Base-by-base conservation (phyloP, 768 basidiomycete species). In the Serendipita sp. region DNA sequence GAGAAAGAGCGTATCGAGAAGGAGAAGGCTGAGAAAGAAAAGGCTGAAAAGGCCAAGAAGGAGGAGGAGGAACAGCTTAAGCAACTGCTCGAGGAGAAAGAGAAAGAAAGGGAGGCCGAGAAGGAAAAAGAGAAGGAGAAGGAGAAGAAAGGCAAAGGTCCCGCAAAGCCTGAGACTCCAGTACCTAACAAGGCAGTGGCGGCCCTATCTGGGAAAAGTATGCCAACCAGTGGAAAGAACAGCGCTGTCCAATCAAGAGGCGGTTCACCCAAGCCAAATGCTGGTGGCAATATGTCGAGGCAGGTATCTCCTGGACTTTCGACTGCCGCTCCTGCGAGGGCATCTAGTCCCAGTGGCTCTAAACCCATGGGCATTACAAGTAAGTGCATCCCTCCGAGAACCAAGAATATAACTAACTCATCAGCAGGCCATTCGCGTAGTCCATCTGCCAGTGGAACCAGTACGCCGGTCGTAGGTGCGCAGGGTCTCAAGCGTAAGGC, bases 51-150 rank as follows among this genome's bases (percentile, higher is more conserved):
- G 3, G 84, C 84, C 67, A 80, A 74, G 65, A 73, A 75, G 62
- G 79, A 74, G 66, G 71, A 90, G 55, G 81, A 81, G 67, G 79
- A 77, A 23, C 88, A 92, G 68, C 70, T 91, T 34, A 83, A 88
- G 63, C 72, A 72, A 43, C 74, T 77, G 58, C 84, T 81, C 65
- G 73, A 75, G 5, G 85, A 89, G 68, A 81, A 82, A 66, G 86
- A 90, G 67, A 81, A 78, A 62, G 79, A 82, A 8, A 3, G 36
- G 18, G 55, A 60, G 36, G 36, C 55, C n/a, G 40, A 40, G 40
- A 52, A 18, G 18, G 23, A 34, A 34, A n/a, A 60, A 33, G 16
- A 34, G 36, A 27, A 36, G 13, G 55, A 60, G n/a, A 60, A 60
- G 27, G 55, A 60, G 36, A 27, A 36, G 27, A 60, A 60, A 37